Evolutionary conservation across 2,329 filamentous ascomycete genomes (phyloP).

Genomic region (Blastomyces percursus): DNA sequence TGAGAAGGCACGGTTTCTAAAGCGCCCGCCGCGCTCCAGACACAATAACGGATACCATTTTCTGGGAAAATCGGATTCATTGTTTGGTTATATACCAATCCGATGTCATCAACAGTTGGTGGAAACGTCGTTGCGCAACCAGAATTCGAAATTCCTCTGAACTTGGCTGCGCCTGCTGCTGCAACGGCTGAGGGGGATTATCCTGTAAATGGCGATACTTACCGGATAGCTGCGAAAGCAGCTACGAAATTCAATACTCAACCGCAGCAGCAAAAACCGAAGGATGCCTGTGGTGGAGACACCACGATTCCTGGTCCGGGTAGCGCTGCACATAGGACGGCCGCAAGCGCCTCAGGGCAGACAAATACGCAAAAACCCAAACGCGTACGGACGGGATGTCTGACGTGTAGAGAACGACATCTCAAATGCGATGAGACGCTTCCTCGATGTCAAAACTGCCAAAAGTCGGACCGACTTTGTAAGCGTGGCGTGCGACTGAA

Average conservation of each 20-base stretch:
- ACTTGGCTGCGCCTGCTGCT: conserved; percentile 10
- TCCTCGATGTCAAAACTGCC: conserved; percentile 63
- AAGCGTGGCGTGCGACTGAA: conserved; percentile 79
- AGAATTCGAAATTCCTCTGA: conserved; percentile 17
- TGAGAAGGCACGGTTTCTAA: conserved; percentile 7
- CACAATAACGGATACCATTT: conserved; percentile 3
- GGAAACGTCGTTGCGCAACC: conserved; percentile 16
- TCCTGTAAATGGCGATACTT: conserved; percentile 8
- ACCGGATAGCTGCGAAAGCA: conserved; percentile 9
- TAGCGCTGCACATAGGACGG: background rate
- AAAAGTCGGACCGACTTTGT: conserved; percentile 75
- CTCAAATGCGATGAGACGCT: conserved; percentile 77
- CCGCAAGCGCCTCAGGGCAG: conserved; percentile 10
- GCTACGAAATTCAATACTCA: conserved; percentile 7
- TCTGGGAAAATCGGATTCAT: background rate
- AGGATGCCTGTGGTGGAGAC: conserved; percentile 6
- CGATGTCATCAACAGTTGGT: conserved; percentile 17
- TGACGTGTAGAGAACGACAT: conserved; percentile 82
- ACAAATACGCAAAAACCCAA: conserved; percentile 51
- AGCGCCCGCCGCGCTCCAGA: conserved; percentile 11
- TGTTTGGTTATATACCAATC: conserved; percentile 6
- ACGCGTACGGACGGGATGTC: conserved; percentile 76
- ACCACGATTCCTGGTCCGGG: background rate
- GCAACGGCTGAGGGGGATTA: conserved; percentile 10
- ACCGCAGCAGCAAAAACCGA: conserved; percentile 4